A percentile compares a stretch with the other conserved stretches of the same genome.
phyloP scores from a whole-genome alignment of 176 grass and related monocot genomes.

The Leersia perrieri region DNA sequence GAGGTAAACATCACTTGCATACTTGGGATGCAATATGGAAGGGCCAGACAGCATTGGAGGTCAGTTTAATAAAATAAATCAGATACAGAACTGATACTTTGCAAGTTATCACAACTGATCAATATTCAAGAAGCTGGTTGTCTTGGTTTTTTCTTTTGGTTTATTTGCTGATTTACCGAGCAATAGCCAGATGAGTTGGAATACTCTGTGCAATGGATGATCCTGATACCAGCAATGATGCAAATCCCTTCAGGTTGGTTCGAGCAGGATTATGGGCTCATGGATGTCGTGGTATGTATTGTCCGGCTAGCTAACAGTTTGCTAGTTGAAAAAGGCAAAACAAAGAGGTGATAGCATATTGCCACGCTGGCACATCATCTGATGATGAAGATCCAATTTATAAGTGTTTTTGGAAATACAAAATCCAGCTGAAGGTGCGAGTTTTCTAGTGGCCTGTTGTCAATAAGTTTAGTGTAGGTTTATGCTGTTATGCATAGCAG shows the following conservation, averaged over 20 bases:
- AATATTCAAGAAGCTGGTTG: neutral
- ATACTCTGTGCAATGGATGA: too few relatives aligned
- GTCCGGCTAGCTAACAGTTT: too few relatives aligned
- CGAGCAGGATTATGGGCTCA: too few relatives aligned
- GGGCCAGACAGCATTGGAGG: neutral
- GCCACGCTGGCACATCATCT: too few relatives aligned
- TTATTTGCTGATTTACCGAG: neutral
- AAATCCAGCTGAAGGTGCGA: neutral
- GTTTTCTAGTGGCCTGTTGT: neutral
- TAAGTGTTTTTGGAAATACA: too few relatives aligned
- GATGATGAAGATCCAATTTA: too few relatives aligned
- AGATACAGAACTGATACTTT: neutral
- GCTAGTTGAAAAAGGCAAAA: too few relatives aligned
- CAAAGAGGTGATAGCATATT: too few relatives aligned
- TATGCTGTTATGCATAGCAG: neutral
- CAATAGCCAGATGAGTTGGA: neutral
- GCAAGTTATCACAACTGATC: neutral
- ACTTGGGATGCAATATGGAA: neutral
- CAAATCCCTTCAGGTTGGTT: too few relatives aligned
- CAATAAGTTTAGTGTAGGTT: neutral
- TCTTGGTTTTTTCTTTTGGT: too few relatives aligned
- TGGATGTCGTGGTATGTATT: too few relatives aligned
- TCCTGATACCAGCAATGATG: too few relatives aligned
- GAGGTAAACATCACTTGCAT: neutral
- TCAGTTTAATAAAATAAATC: neutral